These are phyloP conservation scores for Colletotrichum higginsianum DNA, from an alignment of 2,329 filamentous ascomycete genomes.

Conservation along the genomic window DNA sequence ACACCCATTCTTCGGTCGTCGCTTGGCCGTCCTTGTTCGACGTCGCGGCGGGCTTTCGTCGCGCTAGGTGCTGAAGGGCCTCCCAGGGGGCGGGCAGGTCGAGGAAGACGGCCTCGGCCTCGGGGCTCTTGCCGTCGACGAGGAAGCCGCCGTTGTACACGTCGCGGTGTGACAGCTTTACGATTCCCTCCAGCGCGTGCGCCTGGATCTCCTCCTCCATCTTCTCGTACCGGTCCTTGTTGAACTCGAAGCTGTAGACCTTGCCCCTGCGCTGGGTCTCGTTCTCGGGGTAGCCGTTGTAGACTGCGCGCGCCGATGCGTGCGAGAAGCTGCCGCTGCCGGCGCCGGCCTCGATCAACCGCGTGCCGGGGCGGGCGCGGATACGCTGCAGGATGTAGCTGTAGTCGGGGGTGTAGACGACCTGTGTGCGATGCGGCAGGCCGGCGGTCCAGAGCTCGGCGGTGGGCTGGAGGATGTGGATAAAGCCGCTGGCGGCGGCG, in stretches of 20 bases:
- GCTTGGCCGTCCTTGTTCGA: constrained; percentile 27
- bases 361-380: constrained; percentile 79
- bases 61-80: constrained; percentile 81
- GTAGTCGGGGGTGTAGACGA: constrained; percentile 90
- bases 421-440: constrained; percentile 85
- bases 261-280: constrained; percentile 69
- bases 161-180: constrained; percentile 83
- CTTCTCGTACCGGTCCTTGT: constrained; percentile 79
- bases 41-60: constrained; percentile 58
- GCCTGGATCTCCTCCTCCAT: constrained; percentile 78
- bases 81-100: constrained; percentile 88
- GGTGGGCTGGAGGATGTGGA: constrained; percentile 84
- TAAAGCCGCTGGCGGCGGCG: constrained; percentile 77
- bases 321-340: constrained; percentile 90
- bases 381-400: constrained; percentile 87
- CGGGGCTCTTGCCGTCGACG: constrained; percentile 71
- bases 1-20: constrained; percentile 61
- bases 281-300: constrained; percentile 75
- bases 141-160: constrained; percentile 84
- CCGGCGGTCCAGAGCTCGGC: constrained; percentile 88
- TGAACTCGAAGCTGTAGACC: constrained; percentile 88
- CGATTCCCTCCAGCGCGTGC: constrained; percentile 76
- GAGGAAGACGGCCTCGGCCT: constrained; percentile 81
- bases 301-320: constrained; percentile 82
- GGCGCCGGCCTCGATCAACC: constrained; percentile 84